Evolutionary conservation across 495 filamentous ascomycete species (phyloP).

Genomic region (Daldinia caldariorum): DNA sequence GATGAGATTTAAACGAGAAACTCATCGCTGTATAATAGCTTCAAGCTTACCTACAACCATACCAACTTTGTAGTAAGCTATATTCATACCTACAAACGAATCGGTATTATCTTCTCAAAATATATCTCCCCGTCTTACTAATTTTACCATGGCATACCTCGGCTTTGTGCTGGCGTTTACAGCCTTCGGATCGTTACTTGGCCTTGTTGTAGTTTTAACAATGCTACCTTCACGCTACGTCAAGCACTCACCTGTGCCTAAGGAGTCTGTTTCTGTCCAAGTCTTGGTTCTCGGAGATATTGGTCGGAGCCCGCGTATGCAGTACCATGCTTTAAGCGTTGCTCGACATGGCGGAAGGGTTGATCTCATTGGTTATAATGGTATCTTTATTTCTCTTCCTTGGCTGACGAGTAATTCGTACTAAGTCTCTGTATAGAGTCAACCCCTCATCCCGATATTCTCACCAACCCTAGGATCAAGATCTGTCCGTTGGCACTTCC

Average conservation of each 20-base stretch:
- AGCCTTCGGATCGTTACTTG: conserved; percentile 33
- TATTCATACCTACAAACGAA: not conserved
- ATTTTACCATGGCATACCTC: conserved; percentile 41
- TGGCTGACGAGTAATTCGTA: conserved; percentile 7
- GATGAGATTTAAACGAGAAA: not conserved
- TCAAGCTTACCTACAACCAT: not conserved
- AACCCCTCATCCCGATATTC: conserved; percentile 76
- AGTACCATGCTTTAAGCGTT: conserved; percentile 95
- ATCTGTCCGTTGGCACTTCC: conserved; percentile 72
- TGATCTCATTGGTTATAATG: conserved; percentile 86
- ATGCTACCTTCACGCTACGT: conserved; percentile 44
- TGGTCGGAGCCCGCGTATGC: conserved; percentile 96
- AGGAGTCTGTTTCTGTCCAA: conserved; percentile 65
- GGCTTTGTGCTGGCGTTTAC: conserved; percentile 41
- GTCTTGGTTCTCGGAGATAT: conserved; percentile 98
- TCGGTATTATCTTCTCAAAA: not conserved
- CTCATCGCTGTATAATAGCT: not conserved
- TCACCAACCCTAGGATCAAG: conserved; percentile 69
- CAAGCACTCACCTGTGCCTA: conserved; percentile 40
- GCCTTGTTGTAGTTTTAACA: conserved; percentile 22
- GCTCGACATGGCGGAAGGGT: conserved; percentile 83
- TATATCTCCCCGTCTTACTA: conserved; percentile 26
- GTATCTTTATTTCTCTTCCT: conserved; percentile 54
- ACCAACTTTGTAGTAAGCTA: conserved; percentile 6
- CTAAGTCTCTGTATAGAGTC: conserved; percentile 48